phyloP scores from a whole-genome alignment of 83 land plant species.

The Diphasiastrum complanatum region DNA sequence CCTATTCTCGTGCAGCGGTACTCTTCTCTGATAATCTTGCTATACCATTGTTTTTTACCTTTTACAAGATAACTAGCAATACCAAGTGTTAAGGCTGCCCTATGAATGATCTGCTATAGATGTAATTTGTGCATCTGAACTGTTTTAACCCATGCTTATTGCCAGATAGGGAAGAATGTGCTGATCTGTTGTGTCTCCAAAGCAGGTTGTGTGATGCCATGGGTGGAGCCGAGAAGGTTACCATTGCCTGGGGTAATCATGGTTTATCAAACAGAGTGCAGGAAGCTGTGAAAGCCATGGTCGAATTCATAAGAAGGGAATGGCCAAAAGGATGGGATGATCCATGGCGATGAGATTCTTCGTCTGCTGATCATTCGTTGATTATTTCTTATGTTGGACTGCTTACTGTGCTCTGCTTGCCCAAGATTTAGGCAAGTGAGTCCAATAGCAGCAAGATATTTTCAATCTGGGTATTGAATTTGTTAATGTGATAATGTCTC shows the following conservation, averaged over 20 bases:
- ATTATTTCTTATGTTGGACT: no score
- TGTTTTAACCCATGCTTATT: not conserved
- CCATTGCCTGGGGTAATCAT: constrained; percentile 89
- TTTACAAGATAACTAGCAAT: no score
- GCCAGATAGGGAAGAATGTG: not conserved
- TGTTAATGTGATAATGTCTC: no score
- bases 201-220: constrained; percentile 82
- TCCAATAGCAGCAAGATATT: no score
- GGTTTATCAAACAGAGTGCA: constrained; percentile 79
- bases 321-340: constrained; percentile 99
- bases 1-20: constrained; percentile 68
- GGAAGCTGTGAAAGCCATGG: constrained; percentile 79
- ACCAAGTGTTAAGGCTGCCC: no score
- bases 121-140: not conserved
- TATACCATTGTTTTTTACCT: no score
- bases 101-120: no score
- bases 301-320: constrained; percentile 75
- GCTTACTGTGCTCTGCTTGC: no score
- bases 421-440: no score
- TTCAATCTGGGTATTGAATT: no score
- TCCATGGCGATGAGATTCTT: constrained; percentile 63
- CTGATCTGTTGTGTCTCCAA: not conserved
- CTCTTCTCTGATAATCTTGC: not conserved
- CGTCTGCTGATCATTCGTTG: no score
- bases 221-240: constrained; percentile 97